These are phyloP conservation scores for Tetrapisispora arboricola DNA, from an alignment of 805 yeast genomes.

Conservation along the genomic window DNA sequence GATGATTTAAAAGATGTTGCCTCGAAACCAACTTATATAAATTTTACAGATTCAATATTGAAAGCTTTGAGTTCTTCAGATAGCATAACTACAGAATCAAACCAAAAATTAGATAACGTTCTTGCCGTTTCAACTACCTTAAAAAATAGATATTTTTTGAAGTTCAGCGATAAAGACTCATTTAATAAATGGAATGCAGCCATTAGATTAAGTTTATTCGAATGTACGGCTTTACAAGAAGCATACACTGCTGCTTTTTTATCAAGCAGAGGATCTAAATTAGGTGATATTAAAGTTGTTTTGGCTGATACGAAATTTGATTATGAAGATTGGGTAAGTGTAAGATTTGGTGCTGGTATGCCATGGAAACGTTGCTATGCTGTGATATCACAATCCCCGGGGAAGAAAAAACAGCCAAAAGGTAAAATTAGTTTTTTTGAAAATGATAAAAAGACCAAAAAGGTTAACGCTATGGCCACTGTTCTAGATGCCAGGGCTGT, in stretches of 20 bases:
- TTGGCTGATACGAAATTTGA: slow-evolving; percentile 75
- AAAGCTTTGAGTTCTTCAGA: slow-evolving; percentile 62
- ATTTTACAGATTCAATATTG: slow-evolving; percentile 82
- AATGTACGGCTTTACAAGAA: slow-evolving; percentile 76
- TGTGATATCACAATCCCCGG: slow-evolving; percentile 63
- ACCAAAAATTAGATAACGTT: slow-evolving; percentile 54
- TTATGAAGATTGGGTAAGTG: slow-evolving; percentile 92
- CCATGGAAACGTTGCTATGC: slow-evolving; percentile 95
- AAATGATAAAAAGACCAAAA: slow-evolving; percentile 62
- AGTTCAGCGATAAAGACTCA: slow-evolving; percentile 55
- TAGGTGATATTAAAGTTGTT: slow-evolving; percentile 79
- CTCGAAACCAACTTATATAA: slow-evolving; percentile 75
- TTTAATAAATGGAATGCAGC: slow-evolving; percentile 76
- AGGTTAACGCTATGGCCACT: slow-evolving; percentile 67
- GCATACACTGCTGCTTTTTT: slow-evolving; percentile 94
- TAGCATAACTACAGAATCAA: slow-evolving; percentile 40
- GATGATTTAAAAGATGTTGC: slow-evolving; percentile 44
- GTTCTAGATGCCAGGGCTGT: slow-evolving; percentile 59
- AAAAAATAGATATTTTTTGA: slow-evolving; percentile 78
- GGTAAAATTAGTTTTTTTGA: slow-evolving; percentile 79
- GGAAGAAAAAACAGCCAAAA: slow-evolving; percentile 31
- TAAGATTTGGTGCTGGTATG: slow-evolving; percentile 94
- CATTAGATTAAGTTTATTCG: slow-evolving; percentile 68
- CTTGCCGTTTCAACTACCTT: slow-evolving; percentile 87
- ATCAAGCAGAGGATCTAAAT: slow-evolving; percentile 79